Evolutionary conservation across 148 eudicot genomes (phyloP).

Genomic region (Arctostaphylos glauca): DNA sequence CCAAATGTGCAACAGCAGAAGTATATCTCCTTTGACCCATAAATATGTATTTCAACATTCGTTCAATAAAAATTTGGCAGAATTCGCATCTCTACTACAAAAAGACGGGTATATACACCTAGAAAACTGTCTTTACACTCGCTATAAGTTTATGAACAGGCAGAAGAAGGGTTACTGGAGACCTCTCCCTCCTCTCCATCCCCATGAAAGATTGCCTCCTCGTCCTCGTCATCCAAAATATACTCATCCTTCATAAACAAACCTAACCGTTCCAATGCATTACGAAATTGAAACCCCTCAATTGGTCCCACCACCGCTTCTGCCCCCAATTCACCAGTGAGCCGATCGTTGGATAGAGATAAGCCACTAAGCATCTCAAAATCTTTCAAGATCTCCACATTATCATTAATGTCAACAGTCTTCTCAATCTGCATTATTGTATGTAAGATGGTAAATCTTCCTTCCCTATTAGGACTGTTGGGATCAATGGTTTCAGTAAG

Average conservation of each 20-base stretch:
- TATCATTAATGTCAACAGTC: constrained; percentile 60
- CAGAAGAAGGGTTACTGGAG: neutral
- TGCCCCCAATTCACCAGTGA: constrained; percentile 11
- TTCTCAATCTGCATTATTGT: constrained; percentile 59
- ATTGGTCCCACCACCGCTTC: constrained; percentile 6
- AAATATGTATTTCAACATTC: neutral
- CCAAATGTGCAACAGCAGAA: neutral
- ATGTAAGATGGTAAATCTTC: constrained; percentile 3
- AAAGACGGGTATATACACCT: neutral
- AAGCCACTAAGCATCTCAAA: constrained; percentile 48
- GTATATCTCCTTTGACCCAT: neutral
- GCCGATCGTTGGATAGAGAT: constrained; percentile 15
- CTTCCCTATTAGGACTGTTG: neutral
- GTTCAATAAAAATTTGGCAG: neutral
- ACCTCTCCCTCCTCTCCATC: constrained; percentile 64
- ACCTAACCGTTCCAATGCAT: constrained; percentile 60
- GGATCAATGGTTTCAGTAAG: neutral
- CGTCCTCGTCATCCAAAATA: constrained; percentile 39
- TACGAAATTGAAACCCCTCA: constrained; percentile 23
- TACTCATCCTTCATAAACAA: constrained; percentile 59
- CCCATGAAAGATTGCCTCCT: constrained; percentile 18
- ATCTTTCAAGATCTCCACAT: constrained; percentile 40
- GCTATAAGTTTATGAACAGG: constrained; percentile 4
- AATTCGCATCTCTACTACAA: neutral
- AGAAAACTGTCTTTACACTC: neutral